Base-by-base conservation (phyloP, 495 filamentous ascomycete species). In the Ramalina peruviana region DNA sequence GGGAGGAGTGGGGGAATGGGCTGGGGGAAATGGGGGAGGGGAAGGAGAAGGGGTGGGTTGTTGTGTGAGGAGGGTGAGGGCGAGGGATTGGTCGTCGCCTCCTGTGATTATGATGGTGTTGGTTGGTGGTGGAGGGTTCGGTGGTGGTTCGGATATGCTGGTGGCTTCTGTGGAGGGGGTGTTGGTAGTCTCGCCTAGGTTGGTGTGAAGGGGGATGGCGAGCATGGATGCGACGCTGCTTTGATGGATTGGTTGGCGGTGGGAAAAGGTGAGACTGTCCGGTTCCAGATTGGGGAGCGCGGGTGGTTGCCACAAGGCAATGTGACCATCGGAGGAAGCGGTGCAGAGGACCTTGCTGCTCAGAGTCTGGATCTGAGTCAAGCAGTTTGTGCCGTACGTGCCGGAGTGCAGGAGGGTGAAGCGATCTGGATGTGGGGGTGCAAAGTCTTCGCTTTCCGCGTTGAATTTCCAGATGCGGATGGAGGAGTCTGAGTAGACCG, bases 31-130 rank as follows among this genome's bases (percentile, higher is more conserved):
- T 73, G 10, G 89, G 57, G 0, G 72, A 75, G 0, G 94, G 57
- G 3, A 82, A 26, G n/a, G 50, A 46, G 19, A 43, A 49, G 13
- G 30, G 26, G 25, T 54, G 55, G 27, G 43, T 16, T 1, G 39
- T 16, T 11, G 39, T 16, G 46, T 54, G 36, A 54, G 25, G 21
- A 45, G 65, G 1, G 79, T 73, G 10, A 90, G 57, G 0, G 73
- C 75, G 0, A 94, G 57, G 3, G 83, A 80, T 55, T 88, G 88
- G 57, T 94, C 89, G 54, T 96, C 89, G 5, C 89, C 85, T 15
- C 84, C 87, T 0, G 84, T 82, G n/a, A 81, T 60, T 16, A 90
- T 53, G 9, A 90, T 33, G 26, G 67, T 72, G 1, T 57, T 49
- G 0, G 49, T 49, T 3, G 57, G 50, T 2, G 70, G 53, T 12